These are phyloP conservation scores for Beauveria caledonica DNA, from an alignment of 2,329 filamentous ascomycete genomes.

Conservation along the genomic window DNA sequence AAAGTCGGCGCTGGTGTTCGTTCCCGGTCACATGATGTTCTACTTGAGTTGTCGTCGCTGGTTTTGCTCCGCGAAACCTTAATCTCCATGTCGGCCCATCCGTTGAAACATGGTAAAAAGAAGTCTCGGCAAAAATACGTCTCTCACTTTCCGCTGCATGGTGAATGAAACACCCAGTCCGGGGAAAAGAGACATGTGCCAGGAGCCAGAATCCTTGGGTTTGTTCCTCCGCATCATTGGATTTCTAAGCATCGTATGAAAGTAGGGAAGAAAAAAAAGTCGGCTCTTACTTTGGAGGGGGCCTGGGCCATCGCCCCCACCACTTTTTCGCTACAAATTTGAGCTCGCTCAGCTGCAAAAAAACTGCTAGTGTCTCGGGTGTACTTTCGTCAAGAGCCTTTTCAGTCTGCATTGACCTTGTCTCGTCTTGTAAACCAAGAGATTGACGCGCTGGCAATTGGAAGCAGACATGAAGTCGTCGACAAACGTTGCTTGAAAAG, in stretches of 20 bases:
- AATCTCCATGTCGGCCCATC: neutral
- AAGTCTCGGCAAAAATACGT: neutral
- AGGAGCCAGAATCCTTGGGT: neutral
- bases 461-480: neutral
- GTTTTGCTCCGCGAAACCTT: neutral
- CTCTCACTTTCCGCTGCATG: neutral
- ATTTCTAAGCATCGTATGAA: slow-evolving; percentile 13
- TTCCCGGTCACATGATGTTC: slow-evolving; percentile 4
- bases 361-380: neutral
- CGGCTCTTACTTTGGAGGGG: neutral
- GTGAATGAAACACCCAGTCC: neutral
- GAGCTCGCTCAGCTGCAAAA: neutral
- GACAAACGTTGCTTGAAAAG: neutral
- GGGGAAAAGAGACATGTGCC: neutral
- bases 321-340: neutral
- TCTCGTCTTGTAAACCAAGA: neutral
- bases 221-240: neutral
- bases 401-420: neutral
- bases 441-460: neutral
- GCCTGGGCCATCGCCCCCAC: neutral
- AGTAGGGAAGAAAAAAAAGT: neutral
- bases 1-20: neutral
- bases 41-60: neutral
- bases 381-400: neutral
- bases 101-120: neutral